Percentiles rank a stretch among this genome's conserved stretches.
Conservation (phyloP, 257 asterid genomes). For the Fraxinus excelsior region DNA sequence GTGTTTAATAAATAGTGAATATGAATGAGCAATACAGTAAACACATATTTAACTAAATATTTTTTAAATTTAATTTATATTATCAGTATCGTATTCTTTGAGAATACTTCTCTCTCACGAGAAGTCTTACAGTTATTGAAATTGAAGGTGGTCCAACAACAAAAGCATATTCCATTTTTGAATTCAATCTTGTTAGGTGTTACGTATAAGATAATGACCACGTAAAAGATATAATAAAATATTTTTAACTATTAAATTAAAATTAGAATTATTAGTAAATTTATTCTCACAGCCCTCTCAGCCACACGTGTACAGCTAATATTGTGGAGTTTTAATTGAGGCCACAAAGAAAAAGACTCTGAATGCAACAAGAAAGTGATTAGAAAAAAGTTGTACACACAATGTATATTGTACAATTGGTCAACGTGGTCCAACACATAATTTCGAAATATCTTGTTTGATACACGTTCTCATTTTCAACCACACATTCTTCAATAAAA, state of each 20-base stretch:
- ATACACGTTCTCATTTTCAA: too few relatives aligned
- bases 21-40: not conserved
- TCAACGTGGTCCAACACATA: too few relatives aligned
- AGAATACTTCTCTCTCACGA: too few relatives aligned
- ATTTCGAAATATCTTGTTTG: too few relatives aligned
- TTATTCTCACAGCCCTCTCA: not conserved
- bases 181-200: not conserved
- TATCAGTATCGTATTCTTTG: not conserved
- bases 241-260: not conserved
- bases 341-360: too few relatives aligned
- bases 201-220: not conserved
- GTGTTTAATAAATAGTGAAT: too few relatives aligned
- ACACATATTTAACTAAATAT: too few relatives aligned
- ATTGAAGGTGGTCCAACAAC: not conserved
- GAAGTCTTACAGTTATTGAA: not conserved
- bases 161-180: not conserved
- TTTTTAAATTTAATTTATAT: not conserved
- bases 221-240: not conserved
- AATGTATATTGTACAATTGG: too few relatives aligned
- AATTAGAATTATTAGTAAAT: not conserved
- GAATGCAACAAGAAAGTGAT: too few relatives aligned
- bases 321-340: not conserved
- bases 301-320: conserved; percentile 5
- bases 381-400: too few relatives aligned
- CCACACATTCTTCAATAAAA: too few relatives aligned